Evolutionary conservation across 1,284 basidiomycete species (phyloP), one percentile per base, ranked within the genome.

Genomic region (Ganoderma leucocontextum): DNA sequence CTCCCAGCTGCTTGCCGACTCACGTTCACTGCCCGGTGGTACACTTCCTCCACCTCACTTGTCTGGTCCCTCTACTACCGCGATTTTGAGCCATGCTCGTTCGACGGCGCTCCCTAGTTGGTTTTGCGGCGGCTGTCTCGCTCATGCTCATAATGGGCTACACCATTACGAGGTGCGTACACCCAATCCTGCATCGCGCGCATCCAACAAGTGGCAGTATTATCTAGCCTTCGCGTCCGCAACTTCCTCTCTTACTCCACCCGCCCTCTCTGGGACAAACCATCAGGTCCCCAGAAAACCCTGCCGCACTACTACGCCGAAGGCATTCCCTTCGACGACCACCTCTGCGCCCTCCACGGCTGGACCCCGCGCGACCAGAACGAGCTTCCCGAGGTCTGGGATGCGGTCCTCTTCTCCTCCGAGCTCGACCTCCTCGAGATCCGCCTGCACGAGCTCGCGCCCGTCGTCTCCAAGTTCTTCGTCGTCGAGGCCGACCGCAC

Each of bases 381-480:
- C 58, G 61, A 49, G 42, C 29, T 33, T 53, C 73, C 76, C 10
- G 70, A 76, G 33, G 75, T 82, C 13, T 81, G 78, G 80, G 90
- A 91, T 74, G 88, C 89, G 2, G 83, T 91, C 42, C 82, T 90
- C 47, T 82, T 89, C 79, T 87, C 85, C 78, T 89, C 85, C 68
- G 91, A 93, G 78, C 79, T 93, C 39, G 91, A 93, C 76, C 79
- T 93, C 66, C 79, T 93, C 61, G 90, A 93, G 76, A 86, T 92
- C 65, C 84, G 91, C 6, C 79, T 92, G 78, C 81, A 88, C 78
- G 91, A 93, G 78, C 84, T 91, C 67, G 84, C 86, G 67, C 77
- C 82, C 4, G 82, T 88, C 62, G 91, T 93, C 19, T 86, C 89
- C 76, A 80, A 82, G 19, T 91, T 92, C 77, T 84, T 92, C 75